Evolutionary conservation across 148 eudicot species (phyloP).

Genomic region (Persicaria maculosa): DNA sequence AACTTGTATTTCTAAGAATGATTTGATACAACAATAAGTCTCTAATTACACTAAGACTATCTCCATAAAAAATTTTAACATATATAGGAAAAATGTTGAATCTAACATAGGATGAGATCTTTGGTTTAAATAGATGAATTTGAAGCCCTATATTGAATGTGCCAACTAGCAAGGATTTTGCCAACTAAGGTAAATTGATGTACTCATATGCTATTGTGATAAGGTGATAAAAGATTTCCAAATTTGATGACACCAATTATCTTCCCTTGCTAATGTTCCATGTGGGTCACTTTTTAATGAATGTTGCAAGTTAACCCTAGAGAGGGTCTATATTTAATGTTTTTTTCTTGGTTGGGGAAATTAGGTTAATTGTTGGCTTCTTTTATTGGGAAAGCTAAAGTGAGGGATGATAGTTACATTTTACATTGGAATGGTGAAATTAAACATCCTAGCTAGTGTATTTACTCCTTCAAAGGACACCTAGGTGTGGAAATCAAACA

Average conservation of each 20-base stretch:
- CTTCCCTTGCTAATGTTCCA: neutral
- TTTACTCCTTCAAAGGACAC: no score
- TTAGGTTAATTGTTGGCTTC: neutral
- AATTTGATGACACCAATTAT: neutral
- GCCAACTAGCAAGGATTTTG: conserved; percentile 2
- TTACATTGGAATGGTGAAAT: neutral
- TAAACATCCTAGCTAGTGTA: neutral
- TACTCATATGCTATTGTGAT: neutral
- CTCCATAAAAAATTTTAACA: no score
- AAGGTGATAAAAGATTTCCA: neutral
- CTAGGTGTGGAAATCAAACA: no score
- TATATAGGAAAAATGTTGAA: no score
- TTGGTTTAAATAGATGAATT: neutral
- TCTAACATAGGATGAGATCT: no score
- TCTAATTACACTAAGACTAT: no score
- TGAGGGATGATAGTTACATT: neutral
- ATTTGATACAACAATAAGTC: no score
- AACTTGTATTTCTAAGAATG: neutral
- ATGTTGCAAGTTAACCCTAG: neutral
- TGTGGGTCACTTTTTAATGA: neutral
- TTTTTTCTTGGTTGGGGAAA: conserved; percentile 1
- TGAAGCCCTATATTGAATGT: neutral
- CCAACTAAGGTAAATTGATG: neutral
- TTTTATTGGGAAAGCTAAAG: neutral
- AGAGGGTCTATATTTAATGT: neutral